Base-by-base conservation (phyloP, 345 rosid genomes). In the Murraya koenigii region DNA sequence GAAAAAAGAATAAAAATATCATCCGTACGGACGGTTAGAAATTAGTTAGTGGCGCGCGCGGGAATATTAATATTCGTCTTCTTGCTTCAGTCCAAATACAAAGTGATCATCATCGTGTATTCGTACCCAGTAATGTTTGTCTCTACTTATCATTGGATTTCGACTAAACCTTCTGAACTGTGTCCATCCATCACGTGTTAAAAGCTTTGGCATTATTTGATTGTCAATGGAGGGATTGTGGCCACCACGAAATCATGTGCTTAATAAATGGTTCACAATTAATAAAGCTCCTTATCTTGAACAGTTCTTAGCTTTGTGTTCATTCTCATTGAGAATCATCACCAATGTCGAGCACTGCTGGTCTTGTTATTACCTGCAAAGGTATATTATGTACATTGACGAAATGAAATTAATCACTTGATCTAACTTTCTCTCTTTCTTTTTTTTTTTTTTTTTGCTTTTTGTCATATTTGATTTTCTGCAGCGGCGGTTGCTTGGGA, bases 401-500 rank as follows among this genome's bases (percentile, higher is more conserved):
- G 15, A 38, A 4, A 41, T 22, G 38, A 55, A 13, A 6, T 33
- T 5, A 17, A 61, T 1, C 22, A 52, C 9, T 32, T 64, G 39
- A 17, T 64, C 35, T 22, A 33, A 20, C 67, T 69, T 26, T n/a
- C n/a, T n/a, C n/a, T n/a, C n/a, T n/a, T n/a, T n/a, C n/a, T n/a
- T 20, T 69, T 5, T 20, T 30, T 70, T 7, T 22, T 26, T 3
- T 1, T 39, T 59, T 11, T 41, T 3, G 1, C 14, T 41, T 41
- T 28, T 49, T 61, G 69, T 7, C 14, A 13, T 47, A n/a, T 35
- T 35, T 60, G 64, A 20, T 25, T 1, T 44, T 75, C 38, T 65
- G 79, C 63, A 85, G 85, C 84, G 35, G 85, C 82, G 1, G 87
- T 85, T 39, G 82, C 84, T 26, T 85, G 82, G 84, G 87, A 80